Evolutionary conservation across 495 filamentous ascomycete genomes (phyloP).

Genomic region (Penicillium pancosmium): DNA sequence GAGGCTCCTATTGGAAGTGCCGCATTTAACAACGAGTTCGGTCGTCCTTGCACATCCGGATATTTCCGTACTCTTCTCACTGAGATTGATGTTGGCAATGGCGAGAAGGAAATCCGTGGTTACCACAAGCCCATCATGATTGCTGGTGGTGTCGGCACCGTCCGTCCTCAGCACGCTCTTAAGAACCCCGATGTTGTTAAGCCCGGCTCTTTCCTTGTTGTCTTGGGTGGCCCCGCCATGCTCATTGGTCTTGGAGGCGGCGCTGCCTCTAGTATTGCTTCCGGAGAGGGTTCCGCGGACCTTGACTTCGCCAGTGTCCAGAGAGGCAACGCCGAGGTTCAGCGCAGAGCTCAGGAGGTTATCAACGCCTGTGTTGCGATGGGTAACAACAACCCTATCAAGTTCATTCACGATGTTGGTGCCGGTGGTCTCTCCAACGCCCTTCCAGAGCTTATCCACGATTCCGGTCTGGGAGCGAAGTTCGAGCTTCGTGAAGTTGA

Average conservation of each 20-base stretch:
- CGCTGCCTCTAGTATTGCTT: slow-evolving; percentile 87
- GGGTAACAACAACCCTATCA: slow-evolving; percentile 82
- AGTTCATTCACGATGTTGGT: slow-evolving; percentile 96
- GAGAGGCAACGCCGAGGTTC: slow-evolving; percentile 88
- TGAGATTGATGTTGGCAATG: slow-evolving; percentile 60
- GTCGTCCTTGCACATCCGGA: slow-evolving; percentile 84
- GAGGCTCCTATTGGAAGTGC: slow-evolving; percentile 95
- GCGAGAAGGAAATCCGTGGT: slow-evolving; percentile 73
- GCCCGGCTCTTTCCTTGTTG: slow-evolving; percentile 83
- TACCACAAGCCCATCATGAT: slow-evolving; percentile 99
- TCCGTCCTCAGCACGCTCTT: slow-evolving; percentile 87
- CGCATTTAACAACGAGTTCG: slow-evolving; percentile 97
- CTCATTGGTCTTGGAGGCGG: slow-evolving; percentile 94
- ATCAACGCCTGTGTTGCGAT: slow-evolving; percentile 90
- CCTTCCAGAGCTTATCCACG: slow-evolving; percentile 87
- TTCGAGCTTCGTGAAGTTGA: slow-evolving; percentile 94
- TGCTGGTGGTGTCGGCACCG: slow-evolving; percentile 93
- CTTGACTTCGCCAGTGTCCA: slow-evolving; percentile 97
- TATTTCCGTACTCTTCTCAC: slow-evolving; percentile 88
- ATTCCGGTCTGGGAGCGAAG: slow-evolving; percentile 81
- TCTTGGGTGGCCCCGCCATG: slow-evolving; percentile 95
- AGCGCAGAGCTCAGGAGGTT: slow-evolving; percentile 92
- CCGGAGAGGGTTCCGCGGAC: slow-evolving; percentile 84
- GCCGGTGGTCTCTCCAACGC: slow-evolving; percentile 95
- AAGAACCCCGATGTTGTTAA: slow-evolving; percentile 78